Conservation (phyloP, 345 rosid genomes). For the Ceriops zippeliana region DNA sequence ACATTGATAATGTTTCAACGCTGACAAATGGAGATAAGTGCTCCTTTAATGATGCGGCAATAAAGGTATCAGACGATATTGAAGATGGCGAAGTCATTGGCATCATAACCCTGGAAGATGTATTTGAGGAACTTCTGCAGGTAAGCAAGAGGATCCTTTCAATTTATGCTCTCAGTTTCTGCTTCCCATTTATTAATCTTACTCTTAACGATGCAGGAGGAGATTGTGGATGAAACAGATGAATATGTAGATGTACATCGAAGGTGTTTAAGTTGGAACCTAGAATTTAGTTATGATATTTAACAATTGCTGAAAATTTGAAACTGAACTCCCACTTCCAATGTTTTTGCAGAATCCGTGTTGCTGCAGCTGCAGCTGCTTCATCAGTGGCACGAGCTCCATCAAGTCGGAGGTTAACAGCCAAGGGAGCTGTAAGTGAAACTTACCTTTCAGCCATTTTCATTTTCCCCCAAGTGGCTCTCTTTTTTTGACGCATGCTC, state of each 20-base stretch:
- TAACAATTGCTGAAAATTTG: neutral
- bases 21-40: constrained; percentile 26
- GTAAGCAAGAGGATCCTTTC: constrained; percentile 27
- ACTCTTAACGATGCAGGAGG: constrained; percentile 51
- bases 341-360: constrained; percentile 66
- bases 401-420: constrained; percentile 65
- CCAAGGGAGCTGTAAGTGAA: constrained; percentile 50
- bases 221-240: constrained; percentile 98
- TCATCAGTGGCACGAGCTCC: constrained; percentile 85
- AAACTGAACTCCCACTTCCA: neutral
- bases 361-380: constrained; percentile 97
- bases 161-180: neutral
- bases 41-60: constrained; percentile 31
- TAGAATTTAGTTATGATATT: neutral
- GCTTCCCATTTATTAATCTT: neutral
- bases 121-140: constrained; percentile 94
- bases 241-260: constrained; percentile 94
- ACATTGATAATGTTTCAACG: constrained; percentile 52
- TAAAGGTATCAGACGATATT: constrained; percentile 54
- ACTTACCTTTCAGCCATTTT: neutral
- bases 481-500: neutral
- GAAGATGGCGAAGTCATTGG: constrained; percentile 95
- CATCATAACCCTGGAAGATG: constrained; percentile 94
- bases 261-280: constrained; percentile 37
- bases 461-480: neutral